Conservation (phyloP, 2,329 filamentous ascomycete genomes). For the Venturia nashicola region DNA sequence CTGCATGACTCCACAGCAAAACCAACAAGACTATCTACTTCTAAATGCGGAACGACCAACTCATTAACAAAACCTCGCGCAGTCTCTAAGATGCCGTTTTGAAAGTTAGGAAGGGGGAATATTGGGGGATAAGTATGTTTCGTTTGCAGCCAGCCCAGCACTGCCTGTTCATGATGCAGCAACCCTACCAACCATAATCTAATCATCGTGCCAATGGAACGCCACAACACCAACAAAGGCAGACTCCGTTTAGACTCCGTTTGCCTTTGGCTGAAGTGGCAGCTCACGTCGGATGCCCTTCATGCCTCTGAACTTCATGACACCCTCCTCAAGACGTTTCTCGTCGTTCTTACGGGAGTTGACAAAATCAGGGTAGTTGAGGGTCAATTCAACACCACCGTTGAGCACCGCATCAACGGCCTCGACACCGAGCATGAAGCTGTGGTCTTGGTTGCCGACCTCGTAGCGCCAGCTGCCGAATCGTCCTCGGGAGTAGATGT, state of each 20-base stretch:
- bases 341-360: slow-evolving; percentile 61
- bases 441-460: slow-evolving; percentile 93
- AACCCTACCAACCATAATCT: neutral
- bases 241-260: neutral
- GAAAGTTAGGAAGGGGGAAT: neutral
- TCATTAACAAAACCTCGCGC: neutral
- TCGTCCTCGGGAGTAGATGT: slow-evolving; percentile 88
- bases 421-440: slow-evolving; percentile 93
- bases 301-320: slow-evolving; percentile 42
- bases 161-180: neutral
- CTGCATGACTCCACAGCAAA: neutral
- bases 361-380: slow-evolving; percentile 96
- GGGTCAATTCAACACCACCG: slow-evolving; percentile 78
- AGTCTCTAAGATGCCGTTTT: neutral
- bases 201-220: neutral
- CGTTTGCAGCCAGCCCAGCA: neutral
- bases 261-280: neutral
- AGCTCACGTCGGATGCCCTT: slow-evolving; percentile 6
- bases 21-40: neutral
- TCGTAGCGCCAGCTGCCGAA: slow-evolving; percentile 99
- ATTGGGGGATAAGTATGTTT: neutral
- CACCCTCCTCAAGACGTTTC: slow-evolving; percentile 49
- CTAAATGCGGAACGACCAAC: neutral
- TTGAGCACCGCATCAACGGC: slow-evolving; percentile 83
- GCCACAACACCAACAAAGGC: neutral